A percentile compares a stretch with the other conserved stretches of the same genome.
Conservation (phyloP, 2,329 filamentous ascomycete genomes). For the Aureobasidium sp. region DNA sequence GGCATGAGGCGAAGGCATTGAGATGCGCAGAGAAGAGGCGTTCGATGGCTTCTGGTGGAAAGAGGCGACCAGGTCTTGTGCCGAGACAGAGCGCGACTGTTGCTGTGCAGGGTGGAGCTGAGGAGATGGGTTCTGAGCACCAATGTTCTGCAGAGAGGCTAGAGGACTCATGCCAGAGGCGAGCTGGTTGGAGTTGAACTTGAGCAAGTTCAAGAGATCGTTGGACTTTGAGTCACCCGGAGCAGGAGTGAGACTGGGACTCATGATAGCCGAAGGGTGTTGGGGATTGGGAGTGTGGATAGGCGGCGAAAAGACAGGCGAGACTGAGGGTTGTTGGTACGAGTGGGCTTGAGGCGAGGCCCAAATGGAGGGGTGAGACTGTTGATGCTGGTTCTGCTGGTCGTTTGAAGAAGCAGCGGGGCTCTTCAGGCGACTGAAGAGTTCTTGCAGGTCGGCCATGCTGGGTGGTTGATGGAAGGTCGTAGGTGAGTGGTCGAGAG, state of each 20-base stretch:
- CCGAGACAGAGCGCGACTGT: slow-evolving; percentile 33
- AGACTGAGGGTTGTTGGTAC: slow-evolving; percentile 49
- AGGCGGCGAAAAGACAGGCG: slow-evolving; percentile 49
- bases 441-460: slow-evolving; percentile 37
- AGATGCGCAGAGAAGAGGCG: slow-evolving; percentile 21
- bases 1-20: slow-evolving; percentile 15
- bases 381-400: slow-evolving; percentile 10
- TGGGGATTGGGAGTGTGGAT: slow-evolving; percentile 45
- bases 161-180: slow-evolving; percentile 25
- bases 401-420: slow-evolving; percentile 7
- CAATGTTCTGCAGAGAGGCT: slow-evolving; percentile 29
- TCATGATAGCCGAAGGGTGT: slow-evolving; percentile 50
- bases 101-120: slow-evolving; percentile 4
- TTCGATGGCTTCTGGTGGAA: slow-evolving; percentile 40
- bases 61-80: slow-evolving; percentile 49
- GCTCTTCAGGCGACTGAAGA: slow-evolving; percentile 35
- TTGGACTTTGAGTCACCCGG: slow-evolving; percentile 19
- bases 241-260: slow-evolving; percentile 30
- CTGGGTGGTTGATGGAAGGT: slow-evolving; percentile 9
- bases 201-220: slow-evolving; percentile 55
- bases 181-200: slow-evolving; percentile 47
- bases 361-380: slow-evolving; percentile 18
- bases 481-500: background rate
- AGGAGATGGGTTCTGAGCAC: background rate
- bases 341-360: slow-evolving; percentile 22